Conservation (phyloP, 768 basidiomycete species). For the Panellus pusillus region DNA sequence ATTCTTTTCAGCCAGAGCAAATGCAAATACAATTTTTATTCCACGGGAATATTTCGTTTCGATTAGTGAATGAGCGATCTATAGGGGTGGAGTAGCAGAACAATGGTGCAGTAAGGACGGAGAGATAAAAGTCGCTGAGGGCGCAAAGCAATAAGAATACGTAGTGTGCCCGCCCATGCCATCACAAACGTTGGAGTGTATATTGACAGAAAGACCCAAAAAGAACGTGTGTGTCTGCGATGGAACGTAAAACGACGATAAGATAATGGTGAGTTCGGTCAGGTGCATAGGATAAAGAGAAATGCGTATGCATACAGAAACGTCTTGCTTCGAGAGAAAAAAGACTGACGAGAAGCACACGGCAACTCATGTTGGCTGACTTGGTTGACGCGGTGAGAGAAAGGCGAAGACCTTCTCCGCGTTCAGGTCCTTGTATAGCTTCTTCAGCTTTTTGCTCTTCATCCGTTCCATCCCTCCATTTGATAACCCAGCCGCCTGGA, state of each 20-base stretch:
- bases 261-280: slow-evolving; percentile 28
- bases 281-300: slow-evolving; percentile 19
- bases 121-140: slow-evolving; percentile 4
- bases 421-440: slow-evolving; percentile 69
- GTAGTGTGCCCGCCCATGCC: slow-evolving; percentile 13
- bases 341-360: slow-evolving; percentile 2
- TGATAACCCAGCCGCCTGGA: slow-evolving; percentile 33
- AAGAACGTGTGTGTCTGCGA: slow-evolving; percentile 22
- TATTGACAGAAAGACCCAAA: slow-evolving; percentile 19
- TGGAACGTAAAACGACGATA: slow-evolving; percentile 29
- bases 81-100: slow-evolving; percentile 14
- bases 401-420: slow-evolving; percentile 84
- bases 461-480: slow-evolving; percentile 54
- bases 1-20: background rate
- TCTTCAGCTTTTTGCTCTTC: slow-evolving; percentile 77
- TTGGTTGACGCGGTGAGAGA: slow-evolving; percentile 57
- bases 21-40: background rate
- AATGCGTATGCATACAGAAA: slow-evolving; percentile 21
- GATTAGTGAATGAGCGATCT: slow-evolving; percentile 16
- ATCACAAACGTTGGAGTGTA: slow-evolving; percentile 18
- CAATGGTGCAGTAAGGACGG: slow-evolving; percentile 19
- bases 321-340: slow-evolving; percentile 12
- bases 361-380: slow-evolving; percentile 33
- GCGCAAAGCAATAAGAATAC: slow-evolving; percentile 10
- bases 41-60: slow-evolving; percentile 7